phyloP scores from a whole-genome alignment of 257 asterid genomes.

The Cinchona pubescens region DNA sequence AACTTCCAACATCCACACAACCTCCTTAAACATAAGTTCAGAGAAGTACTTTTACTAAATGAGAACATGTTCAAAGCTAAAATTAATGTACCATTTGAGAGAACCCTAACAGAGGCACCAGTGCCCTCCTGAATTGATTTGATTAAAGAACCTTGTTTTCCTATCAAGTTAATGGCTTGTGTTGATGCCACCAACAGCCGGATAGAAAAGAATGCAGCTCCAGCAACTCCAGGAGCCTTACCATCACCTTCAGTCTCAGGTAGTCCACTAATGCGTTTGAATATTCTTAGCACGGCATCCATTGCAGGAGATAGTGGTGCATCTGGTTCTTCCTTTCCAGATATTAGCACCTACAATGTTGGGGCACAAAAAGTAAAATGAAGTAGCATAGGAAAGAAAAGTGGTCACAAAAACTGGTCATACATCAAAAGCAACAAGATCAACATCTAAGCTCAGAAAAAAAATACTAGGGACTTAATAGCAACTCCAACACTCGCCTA shows the following conservation, averaged over 20 bases:
- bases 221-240: slow-evolving; percentile 37
- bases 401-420: background rate
- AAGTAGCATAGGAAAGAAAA: background rate
- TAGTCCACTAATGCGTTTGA: slow-evolving; percentile 59
- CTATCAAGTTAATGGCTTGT: slow-evolving; percentile 75
- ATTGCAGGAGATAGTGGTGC: slow-evolving; percentile 63
- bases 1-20: background rate
- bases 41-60: background rate
- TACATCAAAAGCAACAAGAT: slow-evolving; percentile 1
- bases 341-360: slow-evolving; percentile 55
- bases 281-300: slow-evolving; percentile 66
- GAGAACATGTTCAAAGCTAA: background rate
- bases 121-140: slow-evolving; percentile 70
- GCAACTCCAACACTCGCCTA: background rate
- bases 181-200: slow-evolving; percentile 67
- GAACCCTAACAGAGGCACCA: slow-evolving; percentile 63
- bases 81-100: slow-evolving; percentile 46
- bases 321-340: slow-evolving; percentile 85
- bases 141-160: slow-evolving; percentile 70
- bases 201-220: slow-evolving; percentile 50
- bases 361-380: slow-evolving; percentile 4
- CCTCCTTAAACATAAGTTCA: background rate
- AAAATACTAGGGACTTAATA: background rate
- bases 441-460: too few relatives aligned
- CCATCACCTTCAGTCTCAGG: slow-evolving; percentile 44